A percentile compares a stretch with the other conserved stretches of the same genome.
phyloP scores from a whole-genome alignment of 202 grass and related monocot species.

The Thinopyrum obtusiflorum region DNA sequence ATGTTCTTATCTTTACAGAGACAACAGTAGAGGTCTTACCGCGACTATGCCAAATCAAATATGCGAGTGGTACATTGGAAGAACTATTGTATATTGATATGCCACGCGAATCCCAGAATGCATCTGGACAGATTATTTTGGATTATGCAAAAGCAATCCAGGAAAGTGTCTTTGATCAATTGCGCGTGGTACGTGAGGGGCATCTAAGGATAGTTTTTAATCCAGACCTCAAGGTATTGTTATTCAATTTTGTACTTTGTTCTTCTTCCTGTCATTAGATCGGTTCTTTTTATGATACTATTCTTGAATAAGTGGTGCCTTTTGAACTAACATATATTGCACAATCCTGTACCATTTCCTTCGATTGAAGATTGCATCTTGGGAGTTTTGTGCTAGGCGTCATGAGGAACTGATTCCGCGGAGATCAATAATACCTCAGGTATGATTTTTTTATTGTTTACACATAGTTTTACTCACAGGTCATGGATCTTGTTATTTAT shows the following conservation, averaged over 20 bases:
- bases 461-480: not conserved
- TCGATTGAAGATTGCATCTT: conserved; percentile 78
- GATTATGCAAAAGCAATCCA: conserved; percentile 95
- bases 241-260: not conserved
- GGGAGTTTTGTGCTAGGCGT: conserved; percentile 90
- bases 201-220: conserved; percentile 98
- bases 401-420: conserved; percentile 96
- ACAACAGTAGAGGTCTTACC: conserved; percentile 97
- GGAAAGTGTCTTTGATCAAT: conserved; percentile 98
- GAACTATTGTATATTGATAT: conserved; percentile 96
- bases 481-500: conserved; percentile 3
- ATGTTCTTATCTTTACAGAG: conserved; percentile 45
- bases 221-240: conserved; percentile 86
- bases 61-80: conserved; percentile 89
- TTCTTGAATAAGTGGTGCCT: not conserved
- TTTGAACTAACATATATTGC: conserved; percentile 19
- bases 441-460: conserved; percentile 19
- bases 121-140: conserved; percentile 85
- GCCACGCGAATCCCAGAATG: conserved; percentile 85
- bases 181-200: conserved; percentile 93
- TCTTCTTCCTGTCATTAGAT: not conserved
- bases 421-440: conserved; percentile 90
- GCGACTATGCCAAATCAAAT: conserved; percentile 95
- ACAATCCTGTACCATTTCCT: conserved; percentile 8
- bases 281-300: not conserved